Percentiles rank a stretch among this genome's conserved stretches.
Conservation (phyloP, 1,284 basidiomycete species). For the Wallemia hederae region DNA sequence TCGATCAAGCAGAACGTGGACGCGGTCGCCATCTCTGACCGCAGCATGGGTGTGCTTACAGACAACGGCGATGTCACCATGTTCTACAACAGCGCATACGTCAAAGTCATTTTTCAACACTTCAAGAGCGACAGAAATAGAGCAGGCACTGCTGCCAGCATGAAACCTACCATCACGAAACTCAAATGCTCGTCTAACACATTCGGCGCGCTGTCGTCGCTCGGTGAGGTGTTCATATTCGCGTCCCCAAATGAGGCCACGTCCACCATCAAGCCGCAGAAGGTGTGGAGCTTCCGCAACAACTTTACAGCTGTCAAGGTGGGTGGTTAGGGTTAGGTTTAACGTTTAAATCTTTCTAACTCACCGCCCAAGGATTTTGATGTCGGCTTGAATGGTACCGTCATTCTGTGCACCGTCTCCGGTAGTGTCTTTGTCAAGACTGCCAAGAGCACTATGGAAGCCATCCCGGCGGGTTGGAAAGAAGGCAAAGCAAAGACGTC, state of each 20-base stretch:
- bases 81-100: neutral
- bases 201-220: slow-evolving; percentile 57
- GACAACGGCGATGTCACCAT: neutral
- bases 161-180: slow-evolving; percentile 44
- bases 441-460: slow-evolving; percentile 16
- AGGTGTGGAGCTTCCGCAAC: slow-evolving; percentile 69
- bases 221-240: slow-evolving; percentile 80
- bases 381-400: slow-evolving; percentile 54
- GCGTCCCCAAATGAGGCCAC: slow-evolving; percentile 20
- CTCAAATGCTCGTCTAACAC: slow-evolving; percentile 49
- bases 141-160: slow-evolving; percentile 19
- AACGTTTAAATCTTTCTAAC: neutral
- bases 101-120: slow-evolving; percentile 7
- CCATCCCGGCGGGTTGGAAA: slow-evolving; percentile 2
- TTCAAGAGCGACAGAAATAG: slow-evolving; percentile 14
- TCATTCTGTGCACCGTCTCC: slow-evolving; percentile 76
- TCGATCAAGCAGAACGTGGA: slow-evolving; percentile 39
- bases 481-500: slow-evolving; percentile 26
- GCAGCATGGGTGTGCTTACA: slow-evolving; percentile 10
- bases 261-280: slow-evolving; percentile 40
- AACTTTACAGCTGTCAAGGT: slow-evolving; percentile 57
- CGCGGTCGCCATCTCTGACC: slow-evolving; percentile 37
- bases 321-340: slow-evolving; percentile 9
- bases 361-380: slow-evolving; percentile 38
- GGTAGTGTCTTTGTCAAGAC: slow-evolving; percentile 74